phyloP scores from a whole-genome alignment of 805 yeast species.

The Candida ipomoeae region DNA sequence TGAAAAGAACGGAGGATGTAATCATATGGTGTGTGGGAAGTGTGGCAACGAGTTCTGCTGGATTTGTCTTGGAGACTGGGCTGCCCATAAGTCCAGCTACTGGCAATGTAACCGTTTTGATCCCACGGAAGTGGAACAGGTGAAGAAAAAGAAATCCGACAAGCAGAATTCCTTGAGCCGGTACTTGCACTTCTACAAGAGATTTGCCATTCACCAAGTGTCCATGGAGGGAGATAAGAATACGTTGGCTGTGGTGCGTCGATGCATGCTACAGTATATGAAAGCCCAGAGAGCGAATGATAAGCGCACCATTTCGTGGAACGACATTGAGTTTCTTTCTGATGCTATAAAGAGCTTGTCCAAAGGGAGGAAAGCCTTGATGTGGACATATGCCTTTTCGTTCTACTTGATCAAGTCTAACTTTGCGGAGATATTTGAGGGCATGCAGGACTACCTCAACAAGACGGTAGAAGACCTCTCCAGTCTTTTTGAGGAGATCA shows the following conservation, averaged over 20 bases:
- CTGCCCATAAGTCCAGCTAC: constrained; percentile 54
- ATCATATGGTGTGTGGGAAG: constrained; percentile 86
- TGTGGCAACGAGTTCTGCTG: constrained; percentile 86
- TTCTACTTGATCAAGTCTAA: constrained; percentile 56
- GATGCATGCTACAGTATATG: constrained; percentile 61
- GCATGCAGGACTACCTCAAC: constrained; percentile 60
- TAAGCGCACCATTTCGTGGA: constrained; percentile 55
- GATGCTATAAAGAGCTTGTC: constrained; percentile 65
- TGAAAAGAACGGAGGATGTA: constrained; percentile 95
- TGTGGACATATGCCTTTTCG: constrained; percentile 88
- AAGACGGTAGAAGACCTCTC: constrained; percentile 68
- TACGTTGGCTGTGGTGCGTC: constrained; percentile 59
- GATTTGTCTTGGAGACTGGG: constrained; percentile 84
- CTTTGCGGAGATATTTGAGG: constrained; percentile 62
- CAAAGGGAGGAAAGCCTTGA: constrained; percentile 68
- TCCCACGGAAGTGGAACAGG: constrained; percentile 34
- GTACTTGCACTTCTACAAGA: constrained; percentile 70
- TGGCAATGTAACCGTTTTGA: constrained; percentile 63
- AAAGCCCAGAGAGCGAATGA: constrained; percentile 41
- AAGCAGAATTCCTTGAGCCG: constrained; percentile 52
- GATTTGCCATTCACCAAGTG: constrained; percentile 70
- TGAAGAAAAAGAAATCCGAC: constrained; percentile 36
- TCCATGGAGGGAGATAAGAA: constrained; percentile 70
- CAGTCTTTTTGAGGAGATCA: constrained; percentile 48
- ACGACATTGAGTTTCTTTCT: constrained; percentile 77